Evolutionary conservation across 192 early-diverging fungal genomes (phyloP).

Genomic region (Phlyctochytrium arcticum): DNA sequence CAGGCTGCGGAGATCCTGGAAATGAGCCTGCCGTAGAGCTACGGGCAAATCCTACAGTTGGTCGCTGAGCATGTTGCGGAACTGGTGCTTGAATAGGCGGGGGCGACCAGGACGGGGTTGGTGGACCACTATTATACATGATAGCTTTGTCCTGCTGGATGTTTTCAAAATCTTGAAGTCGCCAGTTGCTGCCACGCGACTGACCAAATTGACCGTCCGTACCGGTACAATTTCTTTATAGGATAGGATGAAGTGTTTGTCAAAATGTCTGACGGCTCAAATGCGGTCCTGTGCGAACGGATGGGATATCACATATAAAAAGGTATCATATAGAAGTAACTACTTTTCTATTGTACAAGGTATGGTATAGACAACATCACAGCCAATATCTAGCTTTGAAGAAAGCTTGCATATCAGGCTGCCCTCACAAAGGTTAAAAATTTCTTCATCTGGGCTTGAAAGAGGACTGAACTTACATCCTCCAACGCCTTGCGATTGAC

Average conservation of each 20-base stretch:
- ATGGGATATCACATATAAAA: too few relatives aligned
- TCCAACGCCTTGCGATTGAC: constrained; percentile 37
- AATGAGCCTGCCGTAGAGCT: neutral
- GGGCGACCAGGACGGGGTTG: constrained; percentile 19
- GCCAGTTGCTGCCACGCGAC: too few relatives aligned
- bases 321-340: too few relatives aligned
- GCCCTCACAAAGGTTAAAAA: neutral
- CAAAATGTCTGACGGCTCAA: too few relatives aligned
- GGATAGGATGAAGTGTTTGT: too few relatives aligned
- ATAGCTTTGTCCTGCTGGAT: neutral
- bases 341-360: too few relatives aligned
- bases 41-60: neutral
- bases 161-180: neutral
- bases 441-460: neutral
- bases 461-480: constrained; percentile 18
- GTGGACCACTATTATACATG: constrained; percentile 22
- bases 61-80: constrained; percentile 21
- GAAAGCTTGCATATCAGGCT: constrained; percentile 48
- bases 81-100: constrained; percentile 26
- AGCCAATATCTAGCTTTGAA: constrained; percentile 52
- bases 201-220: too few relatives aligned
- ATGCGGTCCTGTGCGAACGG: too few relatives aligned
- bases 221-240: too few relatives aligned
- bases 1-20: constrained; percentile 8
- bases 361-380: too few relatives aligned